Base-by-base conservation (phyloP, 345 rosid species). In the Bretschneidera sinensis region DNA sequence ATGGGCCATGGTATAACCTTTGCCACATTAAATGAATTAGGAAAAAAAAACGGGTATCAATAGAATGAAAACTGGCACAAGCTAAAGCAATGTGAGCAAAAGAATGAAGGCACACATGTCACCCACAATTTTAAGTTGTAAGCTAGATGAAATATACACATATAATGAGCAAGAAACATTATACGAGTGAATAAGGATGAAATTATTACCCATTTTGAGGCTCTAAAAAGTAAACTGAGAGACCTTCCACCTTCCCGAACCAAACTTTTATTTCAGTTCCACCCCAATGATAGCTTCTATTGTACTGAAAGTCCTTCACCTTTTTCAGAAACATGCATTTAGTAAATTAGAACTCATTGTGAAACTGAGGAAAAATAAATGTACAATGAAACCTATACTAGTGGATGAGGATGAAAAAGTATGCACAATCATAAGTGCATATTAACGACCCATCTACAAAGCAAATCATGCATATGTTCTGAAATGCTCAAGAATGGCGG, bases 181-280 rank as follows among this genome's bases (percentile, higher is more conserved):
- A 5, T 39, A 39, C 1, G 1, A 13, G 58, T 63, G 63, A 28
- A 76, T 53, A 5, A 72, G 21, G 54, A 67, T 45, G 59, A 51
- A 21, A 43, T 54, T 48, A 54, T 76, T 79, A 89, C 98, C 91
- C 88, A 55, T 89, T 92, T 43, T 81, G 97, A 61, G 95, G 96
- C 61, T 92, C 96, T 72, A 92, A 72, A 71, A 92, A 86, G 77
- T 88, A 86, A 68, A 88, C 98, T 7, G 95, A 79, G 69, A 92
- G 74, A 49, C 98, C 88, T 83, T 92, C 96, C 64, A 89, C 98
- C 63, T 85, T 86, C 60, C 96, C 98, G 48, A 74, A 71, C 95
- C 96, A 92, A 24, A 86, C 96, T 81, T 88, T 83, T 68, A 92
- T 83, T 73, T 92, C 98, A 25, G 89, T 86, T 49, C 81, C 98